Evolutionary conservation across 1,284 basidiomycete species (phyloP).

Genomic region (Ceratobasidium sp.): DNA sequence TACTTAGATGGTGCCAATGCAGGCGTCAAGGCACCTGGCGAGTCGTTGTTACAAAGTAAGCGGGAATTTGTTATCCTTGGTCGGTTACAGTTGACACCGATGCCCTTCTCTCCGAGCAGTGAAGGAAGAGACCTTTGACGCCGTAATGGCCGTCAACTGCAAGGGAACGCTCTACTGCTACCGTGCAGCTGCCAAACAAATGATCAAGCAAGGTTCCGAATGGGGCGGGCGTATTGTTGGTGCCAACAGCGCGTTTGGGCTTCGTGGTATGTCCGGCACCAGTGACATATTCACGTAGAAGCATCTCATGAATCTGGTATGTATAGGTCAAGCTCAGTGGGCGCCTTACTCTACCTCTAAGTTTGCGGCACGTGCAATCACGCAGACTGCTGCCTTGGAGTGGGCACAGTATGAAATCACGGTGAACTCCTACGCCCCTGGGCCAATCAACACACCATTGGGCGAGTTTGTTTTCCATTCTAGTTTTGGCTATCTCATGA

Average conservation of each 20-base stretch:
- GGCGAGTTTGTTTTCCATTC: background rate
- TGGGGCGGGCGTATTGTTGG: slow-evolving; percentile 58
- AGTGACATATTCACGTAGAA: background rate
- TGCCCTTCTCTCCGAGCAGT: background rate
- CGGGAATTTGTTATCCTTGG: no score
- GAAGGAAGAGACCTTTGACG: slow-evolving; percentile 1
- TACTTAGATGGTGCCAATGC: slow-evolving; percentile 49
- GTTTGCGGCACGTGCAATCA: slow-evolving; percentile 53
- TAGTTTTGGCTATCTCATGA: background rate
- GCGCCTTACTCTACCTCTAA: slow-evolving; percentile 50
- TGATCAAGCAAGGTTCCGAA: slow-evolving; percentile 54
- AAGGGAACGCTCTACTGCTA: slow-evolving; percentile 57
- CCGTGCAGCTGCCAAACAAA: slow-evolving; percentile 55
- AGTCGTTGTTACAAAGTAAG: background rate
- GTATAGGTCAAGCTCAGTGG: background rate
- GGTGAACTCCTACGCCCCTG: slow-evolving; percentile 48
- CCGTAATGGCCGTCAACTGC: slow-evolving; percentile 54
- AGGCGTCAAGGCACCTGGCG: slow-evolving; percentile 48
- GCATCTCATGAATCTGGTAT: background rate
- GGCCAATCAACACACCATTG: slow-evolving; percentile 44
- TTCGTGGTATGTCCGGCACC: background rate
- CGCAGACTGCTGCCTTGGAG: slow-evolving; percentile 51
- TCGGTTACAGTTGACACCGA: background rate
- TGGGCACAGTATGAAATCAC: slow-evolving; percentile 47
- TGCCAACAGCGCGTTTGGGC: background rate